phyloP scores from a whole-genome alignment of 108 stramenopile genomes.

The Cyclotella choctawhatcheeana region DNA sequence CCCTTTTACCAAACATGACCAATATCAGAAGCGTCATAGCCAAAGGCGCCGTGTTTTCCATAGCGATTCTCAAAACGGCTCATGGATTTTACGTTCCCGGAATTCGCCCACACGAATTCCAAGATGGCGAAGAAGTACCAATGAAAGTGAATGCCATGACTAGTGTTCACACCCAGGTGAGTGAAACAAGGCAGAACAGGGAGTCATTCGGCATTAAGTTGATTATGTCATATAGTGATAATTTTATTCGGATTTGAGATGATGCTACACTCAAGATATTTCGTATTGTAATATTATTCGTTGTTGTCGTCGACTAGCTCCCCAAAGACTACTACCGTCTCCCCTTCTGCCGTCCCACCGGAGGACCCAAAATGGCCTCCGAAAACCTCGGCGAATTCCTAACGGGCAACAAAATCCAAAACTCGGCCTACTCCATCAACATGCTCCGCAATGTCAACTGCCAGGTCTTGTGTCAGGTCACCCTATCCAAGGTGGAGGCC shows the following conservation, averaged over 20 bases:
- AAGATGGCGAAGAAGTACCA: slow-evolving; percentile 66
- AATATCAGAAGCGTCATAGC: slow-evolving; percentile 35
- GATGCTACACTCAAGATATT: no score
- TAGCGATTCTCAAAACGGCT: slow-evolving; percentile 20
- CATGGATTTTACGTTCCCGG: slow-evolving; percentile 90
- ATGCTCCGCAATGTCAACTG: slow-evolving; percentile 91
- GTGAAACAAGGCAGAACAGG: neutral
- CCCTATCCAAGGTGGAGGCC: slow-evolving; percentile 60
- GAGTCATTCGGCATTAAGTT: no score
- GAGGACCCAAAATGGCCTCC: slow-evolving; percentile 87
- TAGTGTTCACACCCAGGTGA: slow-evolving; percentile 85
- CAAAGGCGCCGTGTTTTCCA: slow-evolving; percentile 19
- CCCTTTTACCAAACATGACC: slow-evolving; percentile 17
- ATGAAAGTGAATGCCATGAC: slow-evolving; percentile 93
- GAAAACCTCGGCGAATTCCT: slow-evolving; percentile 94
- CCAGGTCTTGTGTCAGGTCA: slow-evolving; percentile 73
- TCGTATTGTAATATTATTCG: no score
- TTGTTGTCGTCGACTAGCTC: slow-evolving; percentile 78
- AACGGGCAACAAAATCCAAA: slow-evolving; percentile 97
- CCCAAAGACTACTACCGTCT: slow-evolving; percentile 96
- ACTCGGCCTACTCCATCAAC: slow-evolving; percentile 90
- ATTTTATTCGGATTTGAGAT: no score
- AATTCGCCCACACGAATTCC: slow-evolving; percentile 80
- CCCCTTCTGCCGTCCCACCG: slow-evolving; percentile 93
- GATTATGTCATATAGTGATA: no score